phyloP scores from a whole-genome alignment of 352 stramenopile species.

The Thalassiosira livingstoniorum region DNA sequence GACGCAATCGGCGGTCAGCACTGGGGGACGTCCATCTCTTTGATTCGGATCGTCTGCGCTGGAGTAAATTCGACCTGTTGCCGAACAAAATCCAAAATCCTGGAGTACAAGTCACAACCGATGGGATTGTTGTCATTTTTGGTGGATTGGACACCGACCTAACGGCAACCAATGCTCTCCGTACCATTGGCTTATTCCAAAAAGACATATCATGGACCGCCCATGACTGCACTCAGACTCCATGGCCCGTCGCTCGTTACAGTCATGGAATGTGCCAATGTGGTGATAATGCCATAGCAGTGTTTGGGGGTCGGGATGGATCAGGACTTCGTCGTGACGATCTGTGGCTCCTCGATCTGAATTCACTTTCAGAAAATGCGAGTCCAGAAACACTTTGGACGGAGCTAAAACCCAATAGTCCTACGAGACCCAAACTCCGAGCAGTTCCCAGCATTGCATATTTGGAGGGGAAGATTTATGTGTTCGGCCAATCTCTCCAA shows the following conservation, averaged over 20 bases:
- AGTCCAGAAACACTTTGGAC: constrained; percentile 5
- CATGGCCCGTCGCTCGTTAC: constrained; percentile 11
- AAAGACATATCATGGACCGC: constrained; percentile 23
- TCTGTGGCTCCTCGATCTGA: constrained; percentile 13
- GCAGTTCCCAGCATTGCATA: constrained; percentile 17
- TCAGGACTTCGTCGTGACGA: constrained; percentile 3
- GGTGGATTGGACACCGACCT: constrained; percentile 15
- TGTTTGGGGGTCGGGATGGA: constrained; percentile 22
- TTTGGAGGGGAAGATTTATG: constrained; percentile 11
- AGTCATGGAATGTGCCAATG: constrained; percentile 18
- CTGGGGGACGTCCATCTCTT: constrained; percentile 10
- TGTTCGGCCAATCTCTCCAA: constrained; percentile 19
- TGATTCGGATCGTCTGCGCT: constrained; percentile 1
- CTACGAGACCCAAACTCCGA: constrained; percentile 16
- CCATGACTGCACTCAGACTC: constrained; percentile 5
- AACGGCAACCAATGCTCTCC: not conserved
- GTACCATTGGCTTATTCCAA: not conserved
- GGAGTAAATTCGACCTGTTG: constrained; percentile 7
- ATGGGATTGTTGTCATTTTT: constrained; percentile 10
- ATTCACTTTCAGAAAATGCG: not conserved
- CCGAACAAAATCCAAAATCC: constrained; percentile 6
- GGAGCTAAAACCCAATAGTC: constrained; percentile 8
- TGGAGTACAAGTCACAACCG: not conserved
- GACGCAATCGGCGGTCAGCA: not conserved
- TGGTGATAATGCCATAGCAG: constrained; percentile 2